Conservation (phyloP, 2,329 filamentous ascomycete species). For the Venturia nashicola region DNA sequence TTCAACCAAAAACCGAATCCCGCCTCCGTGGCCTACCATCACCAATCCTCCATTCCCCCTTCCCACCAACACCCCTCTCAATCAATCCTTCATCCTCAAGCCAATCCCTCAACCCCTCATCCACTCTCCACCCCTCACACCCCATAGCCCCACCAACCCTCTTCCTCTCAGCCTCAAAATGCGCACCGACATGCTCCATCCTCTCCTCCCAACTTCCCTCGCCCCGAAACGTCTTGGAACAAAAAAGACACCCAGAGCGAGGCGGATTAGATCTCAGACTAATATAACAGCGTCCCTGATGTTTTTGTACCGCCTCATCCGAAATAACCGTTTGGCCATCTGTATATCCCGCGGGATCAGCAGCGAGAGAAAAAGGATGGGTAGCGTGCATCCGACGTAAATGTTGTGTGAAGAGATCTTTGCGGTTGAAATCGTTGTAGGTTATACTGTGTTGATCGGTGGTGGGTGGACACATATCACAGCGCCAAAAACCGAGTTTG, state of each 20-base stretch:
- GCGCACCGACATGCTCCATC: slow-evolving; percentile 78
- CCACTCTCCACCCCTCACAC: slow-evolving; percentile 1
- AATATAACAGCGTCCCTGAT: slow-evolving; percentile 48
- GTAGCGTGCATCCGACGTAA: slow-evolving; percentile 70
- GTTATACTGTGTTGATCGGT: slow-evolving; percentile 17
- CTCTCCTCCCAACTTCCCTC: slow-evolving; percentile 60
- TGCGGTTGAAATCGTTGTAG: slow-evolving; percentile 69
- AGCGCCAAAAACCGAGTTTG: slow-evolving; percentile 61
- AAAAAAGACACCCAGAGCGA: slow-evolving; percentile 52
- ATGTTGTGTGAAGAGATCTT: slow-evolving; percentile 85
- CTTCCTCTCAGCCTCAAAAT: slow-evolving; percentile 51
- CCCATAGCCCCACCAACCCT: slow-evolving; percentile 12
- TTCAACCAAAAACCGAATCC: background rate
- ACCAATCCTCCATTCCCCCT: slow-evolving; percentile 22
- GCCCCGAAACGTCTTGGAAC: slow-evolving; percentile 51
- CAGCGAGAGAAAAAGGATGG: slow-evolving; percentile 10
- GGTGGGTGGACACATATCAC: slow-evolving; percentile 46
- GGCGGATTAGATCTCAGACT: slow-evolving; percentile 50
- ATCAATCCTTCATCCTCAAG: slow-evolving; percentile 27
- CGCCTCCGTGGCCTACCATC: slow-evolving; percentile 4
- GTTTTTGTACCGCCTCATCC: slow-evolving; percentile 28
- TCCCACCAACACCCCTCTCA: slow-evolving; percentile 13
- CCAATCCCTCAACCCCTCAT: slow-evolving; percentile 23
- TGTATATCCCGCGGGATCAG: slow-evolving; percentile 17
- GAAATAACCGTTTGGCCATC: slow-evolving; percentile 25